phyloP scores from a whole-genome alignment of 768 basidiomycete species.

The Jaapia argillacea region DNA sequence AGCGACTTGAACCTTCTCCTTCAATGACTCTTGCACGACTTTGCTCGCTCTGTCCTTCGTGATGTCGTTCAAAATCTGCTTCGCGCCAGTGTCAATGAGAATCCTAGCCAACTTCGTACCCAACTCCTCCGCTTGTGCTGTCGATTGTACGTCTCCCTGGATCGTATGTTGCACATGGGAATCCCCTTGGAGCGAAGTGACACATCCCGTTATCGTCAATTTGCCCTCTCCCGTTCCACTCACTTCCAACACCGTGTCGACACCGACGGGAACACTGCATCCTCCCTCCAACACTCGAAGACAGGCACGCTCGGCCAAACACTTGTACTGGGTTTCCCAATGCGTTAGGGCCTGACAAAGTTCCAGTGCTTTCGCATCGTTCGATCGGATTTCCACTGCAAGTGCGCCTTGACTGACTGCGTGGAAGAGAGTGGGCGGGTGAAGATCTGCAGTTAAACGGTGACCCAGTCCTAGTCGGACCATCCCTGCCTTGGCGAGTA shows the following conservation, averaged over 20 bases:
- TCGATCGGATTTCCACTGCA: constrained; percentile 70
- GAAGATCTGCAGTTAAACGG: constrained; percentile 68
- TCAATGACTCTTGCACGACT: too few relatives aligned
- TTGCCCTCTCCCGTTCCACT: constrained; percentile 18
- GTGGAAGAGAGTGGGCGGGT: constrained; percentile 67
- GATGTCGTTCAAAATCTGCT: constrained; percentile 75
- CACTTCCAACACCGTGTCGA: constrained; percentile 39
- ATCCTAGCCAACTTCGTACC: constrained; percentile 57
- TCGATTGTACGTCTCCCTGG: constrained; percentile 36
- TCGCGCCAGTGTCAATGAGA: constrained; percentile 64
- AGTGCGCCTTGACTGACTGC: constrained; percentile 96
- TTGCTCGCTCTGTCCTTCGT: constrained; percentile 59
- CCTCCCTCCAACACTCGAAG: constrained; percentile 91
- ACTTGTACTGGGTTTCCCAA: constrained; percentile 66
- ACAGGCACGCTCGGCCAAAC: constrained; percentile 80
- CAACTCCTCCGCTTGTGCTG: constrained; percentile 54
- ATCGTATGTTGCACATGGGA: constrained; percentile 62
- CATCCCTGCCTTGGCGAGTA: constrained; percentile 91
- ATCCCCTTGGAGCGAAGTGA: constrained; percentile 73
- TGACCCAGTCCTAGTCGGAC: constrained; percentile 65
- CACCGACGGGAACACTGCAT: constrained; percentile 94
- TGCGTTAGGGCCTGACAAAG: constrained; percentile 66
- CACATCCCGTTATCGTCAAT: constrained; percentile 67
- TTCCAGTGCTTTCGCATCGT: constrained; percentile 49
- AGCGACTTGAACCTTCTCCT: too few relatives aligned